Percentiles rank a stretch among this genome's conserved stretches.
These are phyloP conservation scores for Lactarius akahatsu DNA, from an alignment of 768 basidiomycete species.

Conservation along the genomic window DNA sequence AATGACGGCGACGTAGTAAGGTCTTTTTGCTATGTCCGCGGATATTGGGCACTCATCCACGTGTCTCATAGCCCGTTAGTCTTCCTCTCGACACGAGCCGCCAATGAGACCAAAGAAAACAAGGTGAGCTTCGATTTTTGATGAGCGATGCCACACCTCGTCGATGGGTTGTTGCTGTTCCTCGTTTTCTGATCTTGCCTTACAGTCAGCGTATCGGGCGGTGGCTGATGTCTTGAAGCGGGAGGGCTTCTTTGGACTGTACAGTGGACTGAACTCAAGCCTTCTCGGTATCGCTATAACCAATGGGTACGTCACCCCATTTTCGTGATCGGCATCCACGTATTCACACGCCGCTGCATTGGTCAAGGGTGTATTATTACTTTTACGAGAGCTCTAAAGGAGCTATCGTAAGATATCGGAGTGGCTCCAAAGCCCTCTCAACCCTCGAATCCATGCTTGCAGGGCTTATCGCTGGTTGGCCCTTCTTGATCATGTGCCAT, in stretches of 20 bases:
- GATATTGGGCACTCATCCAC: constrained; percentile 19
- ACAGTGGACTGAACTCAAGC: constrained; percentile 82
- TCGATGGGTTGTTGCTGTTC: constrained; percentile 13
- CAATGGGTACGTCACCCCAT: constrained; percentile 61
- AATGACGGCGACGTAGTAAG: constrained; percentile 88
- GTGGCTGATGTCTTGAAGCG: constrained; percentile 74
- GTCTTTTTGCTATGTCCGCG: constrained; percentile 9
- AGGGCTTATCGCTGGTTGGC: constrained; percentile 78
- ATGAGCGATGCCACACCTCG: neutral
- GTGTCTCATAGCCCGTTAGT: constrained; percentile 72
- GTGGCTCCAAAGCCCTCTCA: constrained; percentile 65
- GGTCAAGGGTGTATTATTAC: constrained; percentile 82
- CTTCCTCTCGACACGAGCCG: constrained; percentile 89
- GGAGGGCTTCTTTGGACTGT: constrained; percentile 83
- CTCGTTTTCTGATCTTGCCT: constrained; percentile 1
- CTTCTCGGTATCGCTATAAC: constrained; percentile 90
- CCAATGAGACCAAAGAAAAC: constrained; percentile 80
- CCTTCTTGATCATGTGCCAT: neutral
- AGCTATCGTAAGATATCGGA: constrained; percentile 52
- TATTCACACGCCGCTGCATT: constrained; percentile 1
- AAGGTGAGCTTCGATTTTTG: constrained; percentile 50
- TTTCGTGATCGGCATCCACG: neutral
- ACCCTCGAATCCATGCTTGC: constrained; percentile 90
- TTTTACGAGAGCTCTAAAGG: constrained; percentile 77
- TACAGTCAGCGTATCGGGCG: constrained; percentile 62